These are phyloP conservation scores for Endocladia muricata DNA, from an alignment of 31 red algal species.

Conservation along the genomic window DNA sequence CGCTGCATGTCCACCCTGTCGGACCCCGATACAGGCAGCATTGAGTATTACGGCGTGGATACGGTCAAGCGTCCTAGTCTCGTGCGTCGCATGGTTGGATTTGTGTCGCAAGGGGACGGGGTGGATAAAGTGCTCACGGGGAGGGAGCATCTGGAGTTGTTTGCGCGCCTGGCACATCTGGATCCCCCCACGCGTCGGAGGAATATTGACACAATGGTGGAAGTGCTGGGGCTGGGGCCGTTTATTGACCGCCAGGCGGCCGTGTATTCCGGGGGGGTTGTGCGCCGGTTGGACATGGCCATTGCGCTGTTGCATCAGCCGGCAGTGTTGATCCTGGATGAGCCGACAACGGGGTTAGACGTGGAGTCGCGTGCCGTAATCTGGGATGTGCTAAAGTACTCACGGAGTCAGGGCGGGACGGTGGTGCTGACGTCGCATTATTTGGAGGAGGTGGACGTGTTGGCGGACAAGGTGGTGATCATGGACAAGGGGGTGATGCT, in stretches of 20 bases:
- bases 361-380: slow-evolving; percentile 64
- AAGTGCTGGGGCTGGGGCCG: slow-evolving; percentile 58
- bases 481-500: slow-evolving; percentile 82
- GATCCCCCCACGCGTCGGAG: neutral
- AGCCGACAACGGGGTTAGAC: slow-evolving; percentile 94
- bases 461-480: slow-evolving; percentile 84
- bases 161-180: slow-evolving; percentile 68
- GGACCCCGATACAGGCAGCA: slow-evolving; percentile 55
- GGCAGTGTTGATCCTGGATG: slow-evolving; percentile 89
- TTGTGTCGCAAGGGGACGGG: slow-evolving; percentile 84
- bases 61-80: slow-evolving; percentile 30
- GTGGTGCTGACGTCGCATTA: slow-evolving; percentile 90
- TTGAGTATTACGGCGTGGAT: slow-evolving; percentile 72
- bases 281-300: slow-evolving; percentile 90
- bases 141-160: slow-evolving; percentile 87
- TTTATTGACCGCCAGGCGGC: slow-evolving; percentile 86
- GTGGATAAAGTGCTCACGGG: slow-evolving; percentile 93
- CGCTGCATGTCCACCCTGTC: slow-evolving; percentile 67
- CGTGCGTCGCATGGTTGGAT: slow-evolving; percentile 77
- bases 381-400: slow-evolving; percentile 64
- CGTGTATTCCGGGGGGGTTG: slow-evolving; percentile 87
- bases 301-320: slow-evolving; percentile 84
- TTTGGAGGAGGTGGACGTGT: slow-evolving; percentile 86
- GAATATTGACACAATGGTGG: slow-evolving; percentile 58
- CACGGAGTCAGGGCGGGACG: slow-evolving; percentile 55